Evolutionary conservation across 169 alveolate genomes (phyloP), one percentile per base, ranked within the genome.

Genomic region (Eimeria sp.): DNA sequence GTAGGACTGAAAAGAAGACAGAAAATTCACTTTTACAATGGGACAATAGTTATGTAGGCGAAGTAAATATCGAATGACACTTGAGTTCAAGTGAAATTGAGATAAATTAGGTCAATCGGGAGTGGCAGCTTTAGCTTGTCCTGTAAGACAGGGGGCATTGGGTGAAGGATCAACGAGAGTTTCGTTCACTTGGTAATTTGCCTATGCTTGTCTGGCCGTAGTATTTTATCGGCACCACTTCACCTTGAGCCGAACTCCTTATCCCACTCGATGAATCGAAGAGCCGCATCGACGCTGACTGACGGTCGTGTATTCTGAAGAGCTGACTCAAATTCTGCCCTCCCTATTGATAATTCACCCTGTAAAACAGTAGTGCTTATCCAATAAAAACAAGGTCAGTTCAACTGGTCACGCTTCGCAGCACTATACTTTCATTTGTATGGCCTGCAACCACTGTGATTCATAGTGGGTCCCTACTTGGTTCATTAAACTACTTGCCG

Each of bases 321-420:
- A 2, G 94, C 94, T 40, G 72, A 66, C 85, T 87, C 94, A 27
- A 87, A 66, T 43, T 87, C 94, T 23, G 60, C 94, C 23, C 37
- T 49, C 46, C 83, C 82, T 27, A 87, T 54, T 64, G 82, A 54
- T 46, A 13, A 85, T 58, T 66, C 66, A 27, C 30, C 80, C 94
- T 87, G 94, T 25, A 62, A 30, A 30, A 46, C 64, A 87, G 2
- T 74, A 74, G 18, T 74, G 33, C 10, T 6, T 16, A 20, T 20
- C 56, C 40, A 40, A 9, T 40, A 74, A 10, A n/a, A 37, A 16
- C 54, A 74, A 2, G 56, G 16, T 40, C 6, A 18, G 83, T 30
- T 71, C 52, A 2, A 10, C 52, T 0, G 27, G 16, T 71, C 52
- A 71, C 9, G 78, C 52, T 10, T 30, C 8, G 52, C 78, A 71